Conservation (phyloP, 768 basidiomycete genomes). For the Macrolepiota fuliginosa region DNA sequence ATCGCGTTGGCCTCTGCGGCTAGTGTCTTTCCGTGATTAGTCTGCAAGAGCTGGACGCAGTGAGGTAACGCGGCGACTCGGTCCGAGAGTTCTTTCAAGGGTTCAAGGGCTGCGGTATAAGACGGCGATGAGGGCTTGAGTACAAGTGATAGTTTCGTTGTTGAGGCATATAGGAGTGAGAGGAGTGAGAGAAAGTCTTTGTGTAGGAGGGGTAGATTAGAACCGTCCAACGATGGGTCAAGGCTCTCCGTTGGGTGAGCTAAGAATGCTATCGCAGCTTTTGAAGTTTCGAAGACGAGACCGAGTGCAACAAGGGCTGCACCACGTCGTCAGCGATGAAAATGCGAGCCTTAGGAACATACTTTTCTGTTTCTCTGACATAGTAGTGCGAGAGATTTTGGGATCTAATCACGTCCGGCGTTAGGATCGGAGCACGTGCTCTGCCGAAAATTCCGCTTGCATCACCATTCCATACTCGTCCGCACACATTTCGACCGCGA, state of each 20-base stretch:
- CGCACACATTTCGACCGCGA: constrained; percentile 3
- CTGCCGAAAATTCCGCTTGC: constrained; percentile 13
- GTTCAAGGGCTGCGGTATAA: constrained; percentile 45
- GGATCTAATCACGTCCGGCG: constrained; percentile 14
- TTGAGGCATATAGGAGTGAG: constrained; percentile 49
- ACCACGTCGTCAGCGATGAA: constrained; percentile 5
- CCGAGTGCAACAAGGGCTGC: constrained; percentile 31
- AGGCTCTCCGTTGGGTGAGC: constrained; percentile 15
- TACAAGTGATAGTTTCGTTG: constrained; percentile 62
- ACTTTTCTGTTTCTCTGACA: constrained; percentile 43
- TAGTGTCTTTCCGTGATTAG: constrained; percentile 45
- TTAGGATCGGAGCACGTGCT: constrained; percentile 9
- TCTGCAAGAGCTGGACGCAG: constrained; percentile 43
- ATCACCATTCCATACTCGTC: constrained; percentile 18
- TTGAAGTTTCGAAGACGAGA: constrained; percentile 35
- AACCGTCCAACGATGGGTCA: constrained; percentile 19
- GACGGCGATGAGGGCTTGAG: constrained; percentile 58
- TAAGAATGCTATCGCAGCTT: constrained; percentile 31
- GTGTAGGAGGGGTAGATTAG: constrained; percentile 38
- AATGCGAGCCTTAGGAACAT: neutral
- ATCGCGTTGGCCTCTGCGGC: constrained; percentile 38
- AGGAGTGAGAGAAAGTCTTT: constrained; percentile 59
- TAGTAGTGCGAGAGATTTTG: constrained; percentile 15
- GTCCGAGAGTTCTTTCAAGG: constrained; percentile 52
- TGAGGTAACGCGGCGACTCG: constrained; percentile 49